Conservation (phyloP, 139 green algal species). For the Chlorella vulgaris region DNA sequence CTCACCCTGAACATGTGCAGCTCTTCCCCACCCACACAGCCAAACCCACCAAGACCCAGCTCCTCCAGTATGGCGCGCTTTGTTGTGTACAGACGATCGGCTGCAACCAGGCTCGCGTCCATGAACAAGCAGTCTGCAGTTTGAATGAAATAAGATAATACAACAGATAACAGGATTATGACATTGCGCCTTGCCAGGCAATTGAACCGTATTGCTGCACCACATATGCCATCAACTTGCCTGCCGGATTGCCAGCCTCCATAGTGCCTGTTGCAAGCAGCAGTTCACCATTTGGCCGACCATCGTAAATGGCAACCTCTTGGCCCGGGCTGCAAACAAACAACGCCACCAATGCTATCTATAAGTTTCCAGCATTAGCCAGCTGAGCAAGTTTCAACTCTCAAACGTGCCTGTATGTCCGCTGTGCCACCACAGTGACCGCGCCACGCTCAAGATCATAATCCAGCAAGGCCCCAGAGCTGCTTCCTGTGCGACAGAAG, state of each 20-base stretch:
- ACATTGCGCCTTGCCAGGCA: too few species aligned
- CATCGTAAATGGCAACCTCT: conserved; percentile 77
- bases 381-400: background rate
- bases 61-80: conserved; percentile 78
- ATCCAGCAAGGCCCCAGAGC: conserved; percentile 70
- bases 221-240: background rate
- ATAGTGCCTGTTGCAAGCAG: conserved; percentile 79
- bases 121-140: conserved; percentile 68
- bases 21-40: too few species aligned
- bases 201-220: too few species aligned
- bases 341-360: background rate
- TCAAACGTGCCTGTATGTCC: conserved; percentile 53
- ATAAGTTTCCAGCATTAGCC: background rate
- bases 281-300: conserved; percentile 82
- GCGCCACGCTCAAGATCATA: conserved; percentile 66
- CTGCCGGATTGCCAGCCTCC: conserved; percentile 59
- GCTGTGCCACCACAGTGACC: conserved; percentile 64
- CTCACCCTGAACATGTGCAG: too few species aligned
- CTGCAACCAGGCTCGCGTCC: conserved; percentile 41
- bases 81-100: conserved; percentile 55
- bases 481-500: conserved; percentile 65
- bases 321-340: conserved; percentile 54
- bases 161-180: too few species aligned
- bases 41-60: conserved; percentile 44
- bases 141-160: too few species aligned